These are phyloP conservation scores for Pythium periplocum DNA, from an alignment of 352 stramenopile species.

Conservation along the genomic window DNA sequence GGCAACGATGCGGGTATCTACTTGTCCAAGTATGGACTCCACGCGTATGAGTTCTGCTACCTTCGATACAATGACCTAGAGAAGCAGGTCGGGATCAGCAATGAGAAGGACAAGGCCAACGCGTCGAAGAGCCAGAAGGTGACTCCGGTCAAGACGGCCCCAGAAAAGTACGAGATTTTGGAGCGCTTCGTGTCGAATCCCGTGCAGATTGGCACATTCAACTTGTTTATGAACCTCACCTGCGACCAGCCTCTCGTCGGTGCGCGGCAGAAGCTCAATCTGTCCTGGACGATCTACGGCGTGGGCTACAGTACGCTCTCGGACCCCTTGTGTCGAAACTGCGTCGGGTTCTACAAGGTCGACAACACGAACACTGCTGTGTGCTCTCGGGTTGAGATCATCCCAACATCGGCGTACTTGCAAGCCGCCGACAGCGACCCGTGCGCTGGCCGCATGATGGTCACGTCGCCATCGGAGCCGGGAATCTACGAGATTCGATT, in stretches of 20 bases:
- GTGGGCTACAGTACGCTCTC: conserved; percentile 42
- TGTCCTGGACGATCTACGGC: conserved; percentile 55
- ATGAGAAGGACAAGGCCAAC: conserved; percentile 17
- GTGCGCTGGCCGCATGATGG: conserved; percentile 38
- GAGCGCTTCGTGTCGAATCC: conserved; percentile 42
- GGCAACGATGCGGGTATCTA: conserved; percentile 56
- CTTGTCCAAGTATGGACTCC: conserved; percentile 55
- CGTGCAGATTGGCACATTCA: conserved; percentile 55
- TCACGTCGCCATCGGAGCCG: conserved; percentile 34
- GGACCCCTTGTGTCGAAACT: conserved; percentile 43
- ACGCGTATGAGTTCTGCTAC: conserved; percentile 59
- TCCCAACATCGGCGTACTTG: conserved; percentile 47
- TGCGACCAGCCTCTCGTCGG: conserved; percentile 41
- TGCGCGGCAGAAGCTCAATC: conserved; percentile 35
- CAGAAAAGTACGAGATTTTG: conserved; percentile 36
- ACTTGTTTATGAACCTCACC: conserved; percentile 59
- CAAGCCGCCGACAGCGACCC: conserved; percentile 28
- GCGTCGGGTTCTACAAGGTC: conserved; percentile 51
- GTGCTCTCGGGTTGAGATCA: conserved; percentile 41
- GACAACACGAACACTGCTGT: conserved; percentile 17
- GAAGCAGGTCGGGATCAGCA: conserved; percentile 19
- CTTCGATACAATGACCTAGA: conserved; percentile 33
- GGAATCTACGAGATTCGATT: conserved; percentile 62
- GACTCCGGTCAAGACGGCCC: conserved; percentile 1
- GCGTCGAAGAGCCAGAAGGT: conserved; percentile 18